Base-by-base conservation (phyloP, 2,329 filamentous ascomycete genomes). In the Colletotrichum agaves region DNA sequence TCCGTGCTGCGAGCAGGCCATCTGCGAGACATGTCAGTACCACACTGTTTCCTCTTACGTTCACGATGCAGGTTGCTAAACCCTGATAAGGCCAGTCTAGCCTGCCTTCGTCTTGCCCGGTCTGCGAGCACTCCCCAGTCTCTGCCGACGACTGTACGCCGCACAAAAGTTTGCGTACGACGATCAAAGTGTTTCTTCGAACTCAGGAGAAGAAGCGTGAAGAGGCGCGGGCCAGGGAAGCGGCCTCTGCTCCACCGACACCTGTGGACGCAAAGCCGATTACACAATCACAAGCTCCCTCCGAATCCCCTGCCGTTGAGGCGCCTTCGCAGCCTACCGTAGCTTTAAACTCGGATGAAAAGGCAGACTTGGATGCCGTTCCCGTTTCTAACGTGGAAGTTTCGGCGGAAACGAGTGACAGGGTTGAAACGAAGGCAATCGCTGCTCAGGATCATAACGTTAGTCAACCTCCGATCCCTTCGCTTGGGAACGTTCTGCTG, bases 1-100 rank as follows among this genome's bases (percentile, higher is more conserved):
- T 31, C 93, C 94, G 1, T 99, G 96, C 81, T 99, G 96, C 79
- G 96, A 98, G 76, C 95, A 97, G 77, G 91, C 92, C 44, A 97
- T 98, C 66, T 98, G 96, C 84, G 92, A 95, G 76, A 87, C 84
- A 71, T 99, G 96, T 98, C 83, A 75, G 90, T 80, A 67, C 15
- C n/a, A 13, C 2, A 7, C 2, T 11, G 23, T 6, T 39, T 17
- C 12, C 6, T 27, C 17, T 27, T 15, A 4, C 31, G 57, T 3
- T 21, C n/a, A 19, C 27, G 12, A 53, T 31, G n/a, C n/a, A 6
- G 11, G 8, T 39, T 2, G 23, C 21, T 35, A 37, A 72, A 72
- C 52, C n/a, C n/a, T 15, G 66, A 72, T 19, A 72, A 95, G 90
- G 93, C 78, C 93, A 97, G 79, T 84, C 88, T 7, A 90, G 89